Evolutionary conservation across 306 rosid genomes (phyloP).

Genomic region (Malus orientalis): DNA sequence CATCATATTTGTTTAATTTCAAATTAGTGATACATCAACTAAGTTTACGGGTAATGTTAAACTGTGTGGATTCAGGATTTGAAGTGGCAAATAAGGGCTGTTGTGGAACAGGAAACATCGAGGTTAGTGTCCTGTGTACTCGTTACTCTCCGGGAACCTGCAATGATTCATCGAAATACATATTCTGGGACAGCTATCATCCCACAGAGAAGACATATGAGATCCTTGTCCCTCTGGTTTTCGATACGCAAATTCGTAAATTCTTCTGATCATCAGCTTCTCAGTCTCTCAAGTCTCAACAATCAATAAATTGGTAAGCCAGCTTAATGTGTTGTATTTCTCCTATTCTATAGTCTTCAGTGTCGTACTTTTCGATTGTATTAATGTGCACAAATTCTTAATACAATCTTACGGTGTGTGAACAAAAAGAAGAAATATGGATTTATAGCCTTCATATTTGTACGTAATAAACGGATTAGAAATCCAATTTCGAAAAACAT

Average conservation of each 20-base stretch:
- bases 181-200: slow-evolving; percentile 71
- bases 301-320: neutral
- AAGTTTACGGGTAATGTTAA: neutral
- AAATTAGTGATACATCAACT: too few species aligned
- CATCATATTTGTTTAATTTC: neutral
- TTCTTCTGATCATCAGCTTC: slow-evolving; percentile 26
- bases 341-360: neutral
- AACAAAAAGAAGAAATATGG: too few species aligned
- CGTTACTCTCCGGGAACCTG: slow-evolving; percentile 18
- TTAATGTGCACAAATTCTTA: too few species aligned
- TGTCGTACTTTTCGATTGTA: neutral
- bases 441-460: too few species aligned
- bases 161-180: slow-evolving; percentile 27
- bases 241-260: slow-evolving; percentile 24
- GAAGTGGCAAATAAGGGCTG: slow-evolving; percentile 49
- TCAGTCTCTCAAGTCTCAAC: neutral
- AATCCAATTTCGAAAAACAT: too few species aligned
- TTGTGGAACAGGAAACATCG: slow-evolving; percentile 43
- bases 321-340: neutral
- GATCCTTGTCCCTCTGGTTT: slow-evolving; percentile 14
- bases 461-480: too few species aligned
- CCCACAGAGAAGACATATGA: slow-evolving; percentile 44
- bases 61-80: slow-evolving; percentile 39
- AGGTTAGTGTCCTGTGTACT: slow-evolving; percentile 35
- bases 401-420: too few species aligned